Evolutionary conservation across 2,329 filamentous ascomycete genomes (phyloP), one percentile per base, ranked within the genome.

Genomic region (Clonostachys chloroleuca): DNA sequence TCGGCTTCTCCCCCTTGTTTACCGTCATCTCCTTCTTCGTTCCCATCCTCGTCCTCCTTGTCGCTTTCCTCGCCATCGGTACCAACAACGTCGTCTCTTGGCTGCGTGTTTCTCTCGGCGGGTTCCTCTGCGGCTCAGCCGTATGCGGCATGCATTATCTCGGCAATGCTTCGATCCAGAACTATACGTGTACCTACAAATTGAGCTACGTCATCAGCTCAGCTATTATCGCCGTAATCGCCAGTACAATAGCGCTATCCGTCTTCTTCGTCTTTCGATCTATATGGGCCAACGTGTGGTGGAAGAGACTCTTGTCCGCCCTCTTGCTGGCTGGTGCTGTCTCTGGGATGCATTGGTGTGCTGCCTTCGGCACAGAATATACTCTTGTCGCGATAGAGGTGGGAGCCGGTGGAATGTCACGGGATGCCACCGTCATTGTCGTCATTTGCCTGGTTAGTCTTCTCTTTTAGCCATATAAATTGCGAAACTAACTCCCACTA

Each of bases 71-170:
- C 49, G 76, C 83, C 34, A 81, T 87, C 41, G 88, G 82, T 6
- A 74, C 77, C 33, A 77, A 77, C 55, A 78, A 80, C 51, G 69
- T 63, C 33, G 73, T 85, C 14, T 77, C 75, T 16, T 78, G 78
- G 65, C 66, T 76, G 64, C 78, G 83, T 41, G 75, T 87, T 12
- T 59, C 75, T 8, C 58, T 80, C 6, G 85, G 86, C 10, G 89
- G 89, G 7, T 59, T 81, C 2, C 73, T 92, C 40, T 86, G 86
- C 3, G 90, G 90, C 13, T 73, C 83, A 6, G 84, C 88, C 18
- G 85, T 94, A 43, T 89, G 86, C 50, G 87, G 86, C 34, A 94
- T 95, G 89, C 88, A 95, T 63, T 95, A 94, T 58, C 72, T 92
- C 16, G 89, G 89, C 16, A 91, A 95, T 60, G 80, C 86, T 34